phyloP scores from a whole-genome alignment of 2,329 filamentous ascomycete genomes.

The Penicillium sp. region DNA sequence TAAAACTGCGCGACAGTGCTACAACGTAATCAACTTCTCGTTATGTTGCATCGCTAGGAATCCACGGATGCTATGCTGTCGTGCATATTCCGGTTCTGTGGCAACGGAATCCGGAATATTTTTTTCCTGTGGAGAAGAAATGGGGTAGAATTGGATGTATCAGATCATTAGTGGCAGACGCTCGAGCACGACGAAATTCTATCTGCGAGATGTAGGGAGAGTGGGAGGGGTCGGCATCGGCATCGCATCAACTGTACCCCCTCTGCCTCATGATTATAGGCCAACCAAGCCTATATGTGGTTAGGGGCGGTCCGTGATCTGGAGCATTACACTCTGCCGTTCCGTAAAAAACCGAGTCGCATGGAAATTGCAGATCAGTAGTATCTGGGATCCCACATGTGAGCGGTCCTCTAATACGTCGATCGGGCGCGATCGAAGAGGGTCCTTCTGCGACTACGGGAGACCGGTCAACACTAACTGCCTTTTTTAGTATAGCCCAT shows the following conservation, averaged over 20 bases:
- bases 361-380: neutral
- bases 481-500: neutral
- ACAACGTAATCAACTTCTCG: neutral
- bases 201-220: neutral
- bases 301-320: neutral
- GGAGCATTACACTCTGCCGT: neutral
- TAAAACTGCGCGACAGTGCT: neutral
- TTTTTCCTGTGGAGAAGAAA: constrained; percentile 4
- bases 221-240: neutral
- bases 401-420: constrained; percentile 7
- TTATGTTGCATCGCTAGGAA: constrained; percentile 15
- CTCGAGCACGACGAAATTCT: neutral
- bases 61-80: constrained; percentile 11
- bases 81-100: constrained; percentile 13
- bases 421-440: constrained; percentile 11
- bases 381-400: neutral
- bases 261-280: neutral
- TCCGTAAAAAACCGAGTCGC: too few species aligned
- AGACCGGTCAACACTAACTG: neutral
- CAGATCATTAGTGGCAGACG: constrained; percentile 9
- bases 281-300: neutral
- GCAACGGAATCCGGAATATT: constrained; percentile 9
- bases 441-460: constrained; percentile 2
- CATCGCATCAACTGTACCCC: neutral
- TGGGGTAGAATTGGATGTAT: constrained; percentile 12